Percentiles rank a stretch among this genome's conserved stretches.
Evolutionary conservation across 768 basidiomycete species (phyloP).

Genomic region (Termitomyces sp.): DNA sequence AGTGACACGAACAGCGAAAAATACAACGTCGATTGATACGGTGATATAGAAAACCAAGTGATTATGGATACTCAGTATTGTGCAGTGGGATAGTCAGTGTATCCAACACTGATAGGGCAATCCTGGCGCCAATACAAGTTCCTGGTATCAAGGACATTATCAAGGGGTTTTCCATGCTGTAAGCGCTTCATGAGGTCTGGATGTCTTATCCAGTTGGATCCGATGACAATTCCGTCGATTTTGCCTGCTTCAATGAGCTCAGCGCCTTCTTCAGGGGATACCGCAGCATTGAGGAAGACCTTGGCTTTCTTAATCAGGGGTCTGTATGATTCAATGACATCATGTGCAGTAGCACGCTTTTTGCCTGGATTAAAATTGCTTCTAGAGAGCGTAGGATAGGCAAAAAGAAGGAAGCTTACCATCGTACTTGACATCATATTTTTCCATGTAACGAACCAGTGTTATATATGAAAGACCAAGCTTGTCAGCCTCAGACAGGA

Average conservation of each 20-base stretch:
- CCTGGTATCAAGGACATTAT: slow-evolving; percentile 24
- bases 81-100: slow-evolving; percentile 32
- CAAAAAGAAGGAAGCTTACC: slow-evolving; percentile 17
- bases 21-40: background rate
- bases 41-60: no score
- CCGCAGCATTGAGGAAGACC: slow-evolving; percentile 31
- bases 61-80: no score
- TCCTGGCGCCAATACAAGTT: slow-evolving; percentile 23
- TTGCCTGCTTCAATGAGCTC: slow-evolving; percentile 28
- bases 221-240: slow-evolving; percentile 32
- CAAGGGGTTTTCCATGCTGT: slow-evolving; percentile 27
- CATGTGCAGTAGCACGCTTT: slow-evolving; percentile 30
- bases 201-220: slow-evolving; percentile 32
- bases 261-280: slow-evolving; percentile 33
- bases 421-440: slow-evolving; percentile 23
- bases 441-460: slow-evolving; percentile 22
- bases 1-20: background rate
- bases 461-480: slow-evolving; percentile 28
- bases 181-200: slow-evolving; percentile 37
- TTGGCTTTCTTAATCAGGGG: slow-evolving; percentile 30
- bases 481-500: slow-evolving; percentile 34
- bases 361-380: slow-evolving; percentile 19
- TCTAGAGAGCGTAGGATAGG: background rate
- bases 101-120: slow-evolving; percentile 24
- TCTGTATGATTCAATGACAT: slow-evolving; percentile 33